Evolutionary conservation across 345 rosid genomes (phyloP).

Genomic region (Rhodamnia rubescens): DNA sequence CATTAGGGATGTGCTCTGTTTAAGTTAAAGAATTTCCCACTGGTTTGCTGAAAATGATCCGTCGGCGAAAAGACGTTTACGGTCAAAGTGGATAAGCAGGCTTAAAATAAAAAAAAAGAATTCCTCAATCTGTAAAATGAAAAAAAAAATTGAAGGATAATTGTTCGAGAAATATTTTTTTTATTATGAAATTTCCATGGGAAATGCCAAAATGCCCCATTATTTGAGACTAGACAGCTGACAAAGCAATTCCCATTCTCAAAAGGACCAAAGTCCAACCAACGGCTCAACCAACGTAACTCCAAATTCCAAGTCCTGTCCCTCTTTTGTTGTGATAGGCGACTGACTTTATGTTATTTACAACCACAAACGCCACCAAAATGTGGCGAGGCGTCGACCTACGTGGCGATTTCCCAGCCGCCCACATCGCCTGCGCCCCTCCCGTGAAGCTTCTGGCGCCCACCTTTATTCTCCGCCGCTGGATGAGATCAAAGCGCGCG

Average conservation of each 20-base stretch:
- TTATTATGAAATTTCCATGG: neutral
- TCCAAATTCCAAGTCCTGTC: neutral
- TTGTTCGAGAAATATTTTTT: too few relatives aligned
- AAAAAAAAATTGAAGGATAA: too few relatives aligned
- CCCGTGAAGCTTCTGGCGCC: neutral
- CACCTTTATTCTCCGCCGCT: neutral
- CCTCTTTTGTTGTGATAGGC: neutral
- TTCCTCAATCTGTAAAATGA: too few relatives aligned
- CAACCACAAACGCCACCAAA: neutral
- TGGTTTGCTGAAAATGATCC: neutral
- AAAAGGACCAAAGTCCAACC: neutral
- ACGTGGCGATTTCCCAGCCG: neutral
- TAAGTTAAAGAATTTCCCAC: neutral
- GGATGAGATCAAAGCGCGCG: neutral
- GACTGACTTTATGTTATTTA: neutral
- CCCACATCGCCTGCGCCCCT: neutral
- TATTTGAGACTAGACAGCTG: neutral
- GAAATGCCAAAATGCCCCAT: neutral
- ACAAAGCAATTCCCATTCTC: too few relatives aligned
- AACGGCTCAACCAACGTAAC: neutral
- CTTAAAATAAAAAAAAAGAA: too few relatives aligned
- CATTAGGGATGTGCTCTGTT: neutral
- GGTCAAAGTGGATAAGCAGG: neutral
- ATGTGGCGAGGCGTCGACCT: neutral
- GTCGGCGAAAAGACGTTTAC: fast-evolving